Base-by-base conservation (phyloP, 2,329 filamentous ascomycete genomes). In the Beauveria medogensis region DNA sequence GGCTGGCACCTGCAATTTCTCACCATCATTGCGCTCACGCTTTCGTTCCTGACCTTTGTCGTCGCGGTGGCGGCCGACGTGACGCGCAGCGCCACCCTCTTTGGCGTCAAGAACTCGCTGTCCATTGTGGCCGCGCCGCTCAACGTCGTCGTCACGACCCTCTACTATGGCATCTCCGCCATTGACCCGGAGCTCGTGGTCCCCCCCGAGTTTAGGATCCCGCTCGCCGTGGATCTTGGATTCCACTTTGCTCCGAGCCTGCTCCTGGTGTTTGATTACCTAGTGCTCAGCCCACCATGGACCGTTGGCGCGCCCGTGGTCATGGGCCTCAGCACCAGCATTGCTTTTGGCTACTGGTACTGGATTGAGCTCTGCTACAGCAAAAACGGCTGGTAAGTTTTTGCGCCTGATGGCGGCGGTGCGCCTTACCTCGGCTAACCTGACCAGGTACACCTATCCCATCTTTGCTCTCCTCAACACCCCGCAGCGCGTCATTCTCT, bases 361-460 rank as follows among this genome's bases (percentile, higher is more conserved):
- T 92, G 89, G 89, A 82, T 91, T 26, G 88, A 92, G 72, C 78
- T 84, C 26, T 91, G 88, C 74, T 89, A 83, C 67, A 78, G 78
- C 50, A 77, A 82, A 62, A 91, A 91, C 67, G 84, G 86, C 69
- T 83, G 78, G 83, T 85, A 69, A 71, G 82, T 74, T 26, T 41
- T 41, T 24, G 1, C 22, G 9, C n/a, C 6, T 16, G 18, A n/a
- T 20, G 12, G 40, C 18, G 9, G n/a, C 5, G 20, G 24, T 40
- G 22, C 12, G 37, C 7, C 10, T 3, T 12, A 41, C 40, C 2
- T 40, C 20, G n/a, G 7, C 63, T 70, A 22, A 68, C 52, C 30
- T 5, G 1, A 24, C 2, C 2, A 89, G 86, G 78, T 95, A 96
- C 67, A 91, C 92, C 0, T 96, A 97, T 72, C 92, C 92, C 1